Conservation (phyloP, 108 stramenopile species). For the Aurantiochytrium sp. region DNA sequence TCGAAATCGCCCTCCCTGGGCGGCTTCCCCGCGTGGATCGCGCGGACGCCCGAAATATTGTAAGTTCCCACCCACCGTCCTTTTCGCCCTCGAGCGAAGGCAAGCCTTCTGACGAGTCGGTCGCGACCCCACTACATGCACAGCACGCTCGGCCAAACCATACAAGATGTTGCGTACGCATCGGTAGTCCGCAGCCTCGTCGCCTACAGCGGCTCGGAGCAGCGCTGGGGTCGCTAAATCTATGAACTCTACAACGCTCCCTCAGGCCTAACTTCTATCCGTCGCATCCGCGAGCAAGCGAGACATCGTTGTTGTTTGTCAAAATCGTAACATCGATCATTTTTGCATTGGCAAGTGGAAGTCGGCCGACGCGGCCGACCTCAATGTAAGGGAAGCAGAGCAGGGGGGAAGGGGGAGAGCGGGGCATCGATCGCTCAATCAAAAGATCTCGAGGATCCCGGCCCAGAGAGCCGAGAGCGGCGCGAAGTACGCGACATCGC, state of each 20-base stretch:
- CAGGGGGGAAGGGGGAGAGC: no score
- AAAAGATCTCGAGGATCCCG: background rate
- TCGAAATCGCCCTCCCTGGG: background rate
- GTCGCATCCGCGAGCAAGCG: no score
- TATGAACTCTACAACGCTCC: no score
- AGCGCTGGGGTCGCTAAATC: background rate
- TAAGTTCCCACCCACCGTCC: background rate
- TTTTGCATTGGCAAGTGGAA: no score
- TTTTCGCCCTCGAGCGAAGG: background rate
- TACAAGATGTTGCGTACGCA: background rate
- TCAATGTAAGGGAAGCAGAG: no score
- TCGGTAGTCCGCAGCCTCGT: background rate
- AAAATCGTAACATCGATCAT: no score
- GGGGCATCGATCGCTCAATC: background rate
- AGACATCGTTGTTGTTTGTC: background rate
- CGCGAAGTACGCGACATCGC: background rate
- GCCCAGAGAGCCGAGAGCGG: background rate
- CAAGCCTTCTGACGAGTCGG: background rate
- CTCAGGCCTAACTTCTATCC: no score
- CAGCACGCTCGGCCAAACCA: background rate
- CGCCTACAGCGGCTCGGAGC: background rate
- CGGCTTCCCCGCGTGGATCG: slow-evolving; percentile 19
- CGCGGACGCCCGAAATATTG: background rate
- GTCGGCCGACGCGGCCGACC: no score
- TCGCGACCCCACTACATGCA: background rate